A percentile compares a stretch with the other conserved stretches of the same genome.
Evolutionary conservation across 2,329 filamentous ascomycete genomes (phyloP).

Genomic region (Arthrobotrys musiformis): DNA sequence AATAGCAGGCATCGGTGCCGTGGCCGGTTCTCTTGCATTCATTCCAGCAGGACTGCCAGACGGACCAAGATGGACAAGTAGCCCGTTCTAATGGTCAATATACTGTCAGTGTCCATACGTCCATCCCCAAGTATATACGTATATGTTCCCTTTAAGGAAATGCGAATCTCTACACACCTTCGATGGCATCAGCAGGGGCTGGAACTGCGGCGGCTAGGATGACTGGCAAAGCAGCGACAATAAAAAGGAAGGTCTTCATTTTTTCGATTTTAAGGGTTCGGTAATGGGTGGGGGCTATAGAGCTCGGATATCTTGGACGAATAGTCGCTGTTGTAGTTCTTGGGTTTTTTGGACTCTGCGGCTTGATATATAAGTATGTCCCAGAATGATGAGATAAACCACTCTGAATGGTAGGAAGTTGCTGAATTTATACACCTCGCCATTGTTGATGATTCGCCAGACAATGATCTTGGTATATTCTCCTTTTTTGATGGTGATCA

Average conservation of each 20-base stretch:
- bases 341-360: background rate
- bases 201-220: slow-evolving; percentile 37
- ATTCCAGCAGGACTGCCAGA: slow-evolving; percentile 25
- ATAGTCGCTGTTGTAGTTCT: background rate
- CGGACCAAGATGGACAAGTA: slow-evolving; percentile 26
- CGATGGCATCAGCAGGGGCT: slow-evolving; percentile 1
- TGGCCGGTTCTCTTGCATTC: slow-evolving; percentile 33
- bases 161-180: background rate
- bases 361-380: background rate
- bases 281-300: background rate
- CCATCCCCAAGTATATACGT: background rate
- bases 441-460: background rate
- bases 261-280: slow-evolving; percentile 1
- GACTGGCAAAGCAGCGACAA: slow-evolving; percentile 13
- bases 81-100: background rate
- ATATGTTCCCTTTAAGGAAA: no score
- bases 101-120: background rate
- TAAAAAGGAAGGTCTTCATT: slow-evolving; percentile 37
- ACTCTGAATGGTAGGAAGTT: background rate
- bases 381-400: background rate
- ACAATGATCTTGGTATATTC: background rate
- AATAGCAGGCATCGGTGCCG: slow-evolving; percentile 23
- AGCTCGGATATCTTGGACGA: background rate
- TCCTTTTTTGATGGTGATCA: background rate
- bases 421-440: slow-evolving; percentile 17